Evolutionary conservation across 352 stramenopile genomes (phyloP), one percentile per base, ranked within the genome.

Genomic region (Globisporangium recalcitrans): DNA sequence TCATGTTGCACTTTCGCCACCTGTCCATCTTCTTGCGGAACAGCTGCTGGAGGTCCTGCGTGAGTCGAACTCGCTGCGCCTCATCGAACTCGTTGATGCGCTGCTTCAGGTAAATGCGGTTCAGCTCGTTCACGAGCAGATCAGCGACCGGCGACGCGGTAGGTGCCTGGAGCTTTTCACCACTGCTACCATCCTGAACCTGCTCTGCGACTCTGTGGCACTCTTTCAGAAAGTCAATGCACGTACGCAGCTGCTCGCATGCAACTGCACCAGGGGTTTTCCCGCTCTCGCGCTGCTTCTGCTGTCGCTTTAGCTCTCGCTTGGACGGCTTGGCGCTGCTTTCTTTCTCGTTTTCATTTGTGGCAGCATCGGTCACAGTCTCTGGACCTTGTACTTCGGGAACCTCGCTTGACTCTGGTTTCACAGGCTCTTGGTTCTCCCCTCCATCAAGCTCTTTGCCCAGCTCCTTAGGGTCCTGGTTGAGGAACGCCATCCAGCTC

Each of bases 61-160:
- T 72, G 10, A 89, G 67, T 6, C 52, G 34, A 7, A 75, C 36
- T 48, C 79, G 78, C 26, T 57, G 65, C 26, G 64, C 64, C 51
- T 91, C 82, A 36, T 88, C 77, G 4, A 65, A 64, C 7, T 71
- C 67, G 5, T 67, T 69, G 57, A 91, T 85, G 24, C 67, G 68
- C 36, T 73, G 80, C 8, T 72, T 27, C 26, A 76, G 67, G 53
- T 77, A 74, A 57, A 90, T 74, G 7, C 32, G 57, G 36, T 74
- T 52, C 32, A 89, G 59, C 46, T 85, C 75, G 27, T 38, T 29
- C 27, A 53, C 57, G 65, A 76, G 78, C 31, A 49, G 3, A 1
- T 9, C 66, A 56, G 67, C 29, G 6, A 55, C 14, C 2, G 52
- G 40, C n/a, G 58, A 51, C 24, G 61, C 31, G 8, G 34, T 21